These are phyloP conservation scores for Thalassiosira mediterranea DNA, from an alignment of 352 stramenopile species.

Conservation along the genomic window DNA sequence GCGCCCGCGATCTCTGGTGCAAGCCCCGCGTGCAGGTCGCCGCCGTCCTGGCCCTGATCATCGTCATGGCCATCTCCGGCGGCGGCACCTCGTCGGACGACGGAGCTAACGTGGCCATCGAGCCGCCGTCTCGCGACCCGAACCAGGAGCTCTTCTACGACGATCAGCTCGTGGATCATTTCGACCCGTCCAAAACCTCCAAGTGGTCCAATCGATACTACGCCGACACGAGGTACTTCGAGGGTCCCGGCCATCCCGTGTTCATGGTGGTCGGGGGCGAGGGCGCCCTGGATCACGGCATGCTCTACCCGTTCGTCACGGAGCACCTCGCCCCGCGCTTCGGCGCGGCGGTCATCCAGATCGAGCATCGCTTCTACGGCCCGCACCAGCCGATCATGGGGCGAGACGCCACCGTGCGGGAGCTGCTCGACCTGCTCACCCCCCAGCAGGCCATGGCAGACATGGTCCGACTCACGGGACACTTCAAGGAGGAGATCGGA, in stretches of 20 bases:
- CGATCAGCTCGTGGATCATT: conserved; percentile 55
- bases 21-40: background rate
- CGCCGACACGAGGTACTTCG: conserved; percentile 38
- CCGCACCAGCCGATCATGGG: conserved; percentile 42
- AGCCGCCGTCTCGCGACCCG: conserved; percentile 11
- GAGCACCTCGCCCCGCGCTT: conserved; percentile 47
- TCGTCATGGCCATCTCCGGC: background rate
- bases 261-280: conserved; percentile 60
- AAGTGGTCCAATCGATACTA: conserved; percentile 60
- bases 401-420: conserved; percentile 27
- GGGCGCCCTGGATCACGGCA: conserved; percentile 42
- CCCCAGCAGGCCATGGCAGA: conserved; percentile 76
- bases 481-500: conserved; percentile 31
- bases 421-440: conserved; percentile 55
- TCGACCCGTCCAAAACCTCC: conserved; percentile 16
- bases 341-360: conserved; percentile 47
- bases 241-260: conserved; percentile 53
- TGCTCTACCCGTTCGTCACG: conserved; percentile 62
- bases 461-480: conserved; percentile 42
- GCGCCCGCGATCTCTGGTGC: background rate
- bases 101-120: background rate
- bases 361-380: conserved; percentile 61
- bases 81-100: background rate
- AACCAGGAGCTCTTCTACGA: conserved; percentile 41
- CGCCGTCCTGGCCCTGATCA: background rate